These are phyloP conservation scores for Suhomyces taliae DNA, from an alignment of 1,139 yeast species.

Conservation along the genomic window DNA sequence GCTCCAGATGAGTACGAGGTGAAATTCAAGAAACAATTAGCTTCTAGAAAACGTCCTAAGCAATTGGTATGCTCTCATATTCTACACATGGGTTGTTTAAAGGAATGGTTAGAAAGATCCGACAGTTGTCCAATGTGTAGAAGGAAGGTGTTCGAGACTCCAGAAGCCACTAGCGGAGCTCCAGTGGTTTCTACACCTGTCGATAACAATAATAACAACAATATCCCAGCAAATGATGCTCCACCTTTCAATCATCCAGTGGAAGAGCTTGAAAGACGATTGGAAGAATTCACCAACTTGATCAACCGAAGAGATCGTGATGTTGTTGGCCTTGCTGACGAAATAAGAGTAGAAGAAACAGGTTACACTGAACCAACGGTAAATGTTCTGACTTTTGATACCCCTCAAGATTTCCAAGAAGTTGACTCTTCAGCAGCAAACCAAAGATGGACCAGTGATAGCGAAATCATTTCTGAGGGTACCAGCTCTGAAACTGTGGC, in stretches of 20 bases:
- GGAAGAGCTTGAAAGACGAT: slow-evolving; percentile 9
- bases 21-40: slow-evolving; percentile 22
- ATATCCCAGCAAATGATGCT: slow-evolving; percentile 4
- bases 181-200: slow-evolving; percentile 1
- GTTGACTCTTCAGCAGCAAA: neutral
- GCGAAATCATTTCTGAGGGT: neutral
- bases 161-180: slow-evolving; percentile 5
- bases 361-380: neutral
- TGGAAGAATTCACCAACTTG: slow-evolving; percentile 10
- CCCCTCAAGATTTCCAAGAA: neutral
- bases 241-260: slow-evolving; percentile 10
- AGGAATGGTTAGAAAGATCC: slow-evolving; percentile 91
- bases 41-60: slow-evolving; percentile 62
- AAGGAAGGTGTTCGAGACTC: slow-evolving; percentile 52
- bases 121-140: slow-evolving; percentile 92
- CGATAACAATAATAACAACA: neutral
- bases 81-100: slow-evolving; percentile 85
- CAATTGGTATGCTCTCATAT: slow-evolving; percentile 82
- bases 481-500: neutral
- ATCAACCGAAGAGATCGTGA: slow-evolving; percentile 4
- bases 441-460: neutral
- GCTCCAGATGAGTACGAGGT: slow-evolving; percentile 33
- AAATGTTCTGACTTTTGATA: neutral
- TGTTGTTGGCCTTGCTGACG: neutral
- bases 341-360: neutral